Percentiles rank a stretch among this genome's conserved stretches.
Conservation (phyloP, 495 filamentous ascomycete species). For the Filosporella fistucella region DNA sequence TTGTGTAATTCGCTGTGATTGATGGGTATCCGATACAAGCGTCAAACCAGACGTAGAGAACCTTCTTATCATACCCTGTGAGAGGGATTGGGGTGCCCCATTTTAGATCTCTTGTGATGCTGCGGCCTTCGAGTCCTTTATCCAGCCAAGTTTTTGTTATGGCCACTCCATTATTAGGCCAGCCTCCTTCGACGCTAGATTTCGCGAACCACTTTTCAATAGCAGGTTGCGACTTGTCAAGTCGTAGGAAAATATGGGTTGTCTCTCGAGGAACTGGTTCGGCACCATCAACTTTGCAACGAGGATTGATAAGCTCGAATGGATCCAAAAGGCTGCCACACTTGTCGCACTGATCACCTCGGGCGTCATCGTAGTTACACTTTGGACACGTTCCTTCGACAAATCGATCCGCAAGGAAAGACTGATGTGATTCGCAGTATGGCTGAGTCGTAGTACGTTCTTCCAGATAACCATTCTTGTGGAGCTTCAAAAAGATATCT, state of each 20-base stretch:
- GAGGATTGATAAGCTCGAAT: conserved; percentile 52
- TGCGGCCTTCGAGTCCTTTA: conserved; percentile 74
- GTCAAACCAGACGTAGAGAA: conserved; percentile 98
- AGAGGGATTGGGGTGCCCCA: conserved; percentile 77
- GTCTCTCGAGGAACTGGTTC: conserved; percentile 65
- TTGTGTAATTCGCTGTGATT: conserved; percentile 89
- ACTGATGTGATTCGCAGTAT: conserved; percentile 78
- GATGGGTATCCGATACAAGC: conserved; percentile 95
- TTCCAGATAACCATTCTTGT: conserved; percentile 71
- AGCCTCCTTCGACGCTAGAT: conserved; percentile 32
- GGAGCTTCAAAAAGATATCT: conserved; percentile 73
- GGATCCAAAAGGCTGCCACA: conserved; percentile 77
- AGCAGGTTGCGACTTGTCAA: conserved; percentile 74
- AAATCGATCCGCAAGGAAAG: conserved; percentile 89
- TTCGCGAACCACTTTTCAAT: conserved; percentile 67
- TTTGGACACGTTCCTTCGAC: conserved; percentile 85
- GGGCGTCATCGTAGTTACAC: conserved; percentile 75
- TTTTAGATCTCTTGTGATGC: conserved; percentile 82
- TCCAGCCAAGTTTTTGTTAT: conserved; percentile 43
- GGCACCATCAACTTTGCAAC: conserved; percentile 80
- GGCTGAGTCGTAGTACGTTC: conserved; percentile 74
- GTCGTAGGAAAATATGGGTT: conserved; percentile 58
- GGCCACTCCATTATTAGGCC: conserved; percentile 62
- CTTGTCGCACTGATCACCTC: conserved; percentile 81
- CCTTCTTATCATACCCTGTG: conserved; percentile 57